Conservation (phyloP, 148 eudicot genomes). For the Amaranthus hypochondriacus region DNA sequence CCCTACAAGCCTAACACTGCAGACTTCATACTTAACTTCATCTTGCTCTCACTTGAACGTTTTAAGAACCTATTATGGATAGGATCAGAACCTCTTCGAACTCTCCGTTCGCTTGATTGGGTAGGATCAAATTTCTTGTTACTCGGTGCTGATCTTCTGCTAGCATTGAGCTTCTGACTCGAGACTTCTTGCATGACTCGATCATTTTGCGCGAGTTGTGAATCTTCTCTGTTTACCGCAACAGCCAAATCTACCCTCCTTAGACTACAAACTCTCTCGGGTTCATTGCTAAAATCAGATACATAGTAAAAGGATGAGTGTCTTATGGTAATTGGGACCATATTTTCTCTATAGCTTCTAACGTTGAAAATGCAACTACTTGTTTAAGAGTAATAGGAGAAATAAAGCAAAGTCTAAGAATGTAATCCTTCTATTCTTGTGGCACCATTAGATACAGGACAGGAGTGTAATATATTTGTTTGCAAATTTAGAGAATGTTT, state of each 20-base stretch:
- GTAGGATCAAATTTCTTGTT: conserved; percentile 36
- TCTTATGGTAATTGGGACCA: conserved; percentile 33
- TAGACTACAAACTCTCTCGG: conserved; percentile 38
- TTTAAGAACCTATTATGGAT: conserved; percentile 67
- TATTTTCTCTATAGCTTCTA: conserved; percentile 22
- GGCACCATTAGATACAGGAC: conserved; percentile 33
- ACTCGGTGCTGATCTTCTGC: conserved; percentile 25
- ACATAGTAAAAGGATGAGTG: conserved; percentile 41
- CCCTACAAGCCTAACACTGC: conserved; percentile 3
- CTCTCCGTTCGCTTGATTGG: conserved; percentile 54
- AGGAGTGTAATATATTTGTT: conserved; percentile 36
- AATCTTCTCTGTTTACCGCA: conserved; percentile 14
- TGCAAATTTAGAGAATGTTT: conserved; percentile 29
- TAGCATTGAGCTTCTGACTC: conserved; percentile 27
- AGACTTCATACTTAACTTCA: neutral
- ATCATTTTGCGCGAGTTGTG: conserved; percentile 12
- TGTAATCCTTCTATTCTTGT: conserved; percentile 33
- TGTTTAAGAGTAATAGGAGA: conserved; percentile 27
- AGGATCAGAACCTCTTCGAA: conserved; percentile 71
- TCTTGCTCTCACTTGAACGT: neutral
- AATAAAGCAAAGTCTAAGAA: conserved; percentile 29
- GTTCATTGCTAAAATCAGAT: conserved; percentile 39
- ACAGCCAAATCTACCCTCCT: conserved; percentile 30
- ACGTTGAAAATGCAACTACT: conserved; percentile 9
- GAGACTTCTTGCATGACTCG: conserved; percentile 35